Conservation (phyloP, 2,329 filamentous ascomycete genomes). For the Phialocephala sp. region DNA sequence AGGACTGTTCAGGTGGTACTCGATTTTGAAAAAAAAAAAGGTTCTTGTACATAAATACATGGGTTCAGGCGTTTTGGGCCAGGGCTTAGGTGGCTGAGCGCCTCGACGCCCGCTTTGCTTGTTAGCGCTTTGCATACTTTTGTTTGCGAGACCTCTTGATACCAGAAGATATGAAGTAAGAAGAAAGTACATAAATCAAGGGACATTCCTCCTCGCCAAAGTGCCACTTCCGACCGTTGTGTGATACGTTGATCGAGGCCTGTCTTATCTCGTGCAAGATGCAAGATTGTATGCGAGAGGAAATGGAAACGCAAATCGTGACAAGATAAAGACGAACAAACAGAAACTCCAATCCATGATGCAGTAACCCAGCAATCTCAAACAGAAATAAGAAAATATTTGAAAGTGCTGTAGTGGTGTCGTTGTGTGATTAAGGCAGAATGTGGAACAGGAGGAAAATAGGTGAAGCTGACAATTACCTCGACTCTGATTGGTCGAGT, state of each 20-base stretch:
- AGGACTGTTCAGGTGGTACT: neutral
- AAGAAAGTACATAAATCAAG: neutral
- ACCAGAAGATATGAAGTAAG: slow-evolving; percentile 1
- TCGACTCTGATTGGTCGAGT: neutral
- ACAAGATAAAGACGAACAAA: neutral
- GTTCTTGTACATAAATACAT: neutral
- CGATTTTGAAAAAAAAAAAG: neutral
- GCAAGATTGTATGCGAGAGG: neutral
- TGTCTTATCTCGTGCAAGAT: neutral
- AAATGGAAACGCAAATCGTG: neutral
- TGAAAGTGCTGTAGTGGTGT: too few relatives aligned
- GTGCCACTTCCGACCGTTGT: too few relatives aligned
- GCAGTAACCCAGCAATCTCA: neutral
- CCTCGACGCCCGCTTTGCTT: neutral
- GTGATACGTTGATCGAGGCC: neutral
- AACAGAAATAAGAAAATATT: neutral
- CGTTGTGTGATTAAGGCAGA: too few relatives aligned
- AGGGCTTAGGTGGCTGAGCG: slow-evolving; percentile 2
- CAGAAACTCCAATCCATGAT: neutral
- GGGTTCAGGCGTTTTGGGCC: neutral
- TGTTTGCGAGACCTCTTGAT: neutral
- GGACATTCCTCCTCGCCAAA: neutral
- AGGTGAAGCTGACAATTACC: neutral
- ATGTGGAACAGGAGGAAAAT: neutral
- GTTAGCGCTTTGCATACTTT: neutral